Evolutionary conservation across 2,329 filamentous ascomycete genomes (phyloP).

Genomic region (Chaetomiaceae sp.): DNA sequence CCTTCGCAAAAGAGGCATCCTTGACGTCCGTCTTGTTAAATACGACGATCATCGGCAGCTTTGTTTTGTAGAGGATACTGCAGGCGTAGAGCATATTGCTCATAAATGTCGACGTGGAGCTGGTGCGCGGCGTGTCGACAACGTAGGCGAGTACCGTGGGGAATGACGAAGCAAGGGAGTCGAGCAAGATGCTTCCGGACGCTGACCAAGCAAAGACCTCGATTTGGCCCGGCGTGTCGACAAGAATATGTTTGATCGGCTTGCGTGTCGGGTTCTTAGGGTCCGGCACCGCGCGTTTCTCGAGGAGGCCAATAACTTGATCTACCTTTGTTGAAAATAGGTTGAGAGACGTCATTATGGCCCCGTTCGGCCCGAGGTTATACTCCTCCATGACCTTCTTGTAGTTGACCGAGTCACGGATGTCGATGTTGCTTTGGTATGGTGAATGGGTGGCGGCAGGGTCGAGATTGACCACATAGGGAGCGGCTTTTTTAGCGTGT

Average conservation of each 20-base stretch:
- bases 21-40: slow-evolving; percentile 99
- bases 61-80: slow-evolving; percentile 97
- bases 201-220: slow-evolving; percentile 99
- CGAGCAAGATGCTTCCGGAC: slow-evolving; percentile 87
- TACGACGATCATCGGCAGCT: slow-evolving; percentile 95
- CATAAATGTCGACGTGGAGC: slow-evolving; percentile 96
- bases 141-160: slow-evolving; percentile 97
- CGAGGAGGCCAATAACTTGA: slow-evolving; percentile 81
- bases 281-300: slow-evolving; percentile 74
- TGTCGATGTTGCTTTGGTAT: slow-evolving; percentile 97
- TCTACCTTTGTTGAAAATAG: slow-evolving; percentile 98
- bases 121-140: slow-evolving; percentile 91
- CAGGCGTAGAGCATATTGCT: slow-evolving; percentile 99
- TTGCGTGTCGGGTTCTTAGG: slow-evolving; percentile 56
- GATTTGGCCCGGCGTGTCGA: slow-evolving; percentile 96
- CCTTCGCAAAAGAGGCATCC: slow-evolving; percentile 83
- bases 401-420: slow-evolving; percentile 98
- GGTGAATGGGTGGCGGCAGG: slow-evolving; percentile 90
- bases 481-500: slow-evolving; percentile 72
- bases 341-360: slow-evolving; percentile 91
- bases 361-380: slow-evolving; percentile 94
- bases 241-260: slow-evolving; percentile 75
- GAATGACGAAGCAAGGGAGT: slow-evolving; percentile 87
- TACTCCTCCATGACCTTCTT: slow-evolving; percentile 99
- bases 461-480: slow-evolving; percentile 96